phyloP scores from a whole-genome alignment of 495 filamentous ascomycete genomes.

The Aspergillus bertholletiae region DNA sequence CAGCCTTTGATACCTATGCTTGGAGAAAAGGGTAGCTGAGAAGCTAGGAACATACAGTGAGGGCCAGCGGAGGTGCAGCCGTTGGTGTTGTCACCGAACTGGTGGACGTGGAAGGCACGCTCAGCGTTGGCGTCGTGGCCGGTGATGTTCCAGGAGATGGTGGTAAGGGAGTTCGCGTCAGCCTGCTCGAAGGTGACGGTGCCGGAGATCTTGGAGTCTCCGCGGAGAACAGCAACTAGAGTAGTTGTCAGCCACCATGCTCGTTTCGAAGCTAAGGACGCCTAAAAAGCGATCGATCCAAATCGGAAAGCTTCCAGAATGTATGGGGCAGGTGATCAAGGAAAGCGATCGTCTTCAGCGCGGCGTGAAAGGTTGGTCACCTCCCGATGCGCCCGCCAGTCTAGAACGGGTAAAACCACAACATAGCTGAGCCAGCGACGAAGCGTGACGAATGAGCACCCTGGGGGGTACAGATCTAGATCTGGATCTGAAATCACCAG shows the following conservation, averaged over 20 bases:
- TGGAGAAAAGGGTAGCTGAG: neutral
- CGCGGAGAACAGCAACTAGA: constrained; percentile 89
- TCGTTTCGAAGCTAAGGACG: neutral
- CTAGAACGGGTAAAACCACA: constrained; percentile 5
- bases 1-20: constrained; percentile 1
- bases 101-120: constrained; percentile 97
- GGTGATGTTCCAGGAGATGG: constrained; percentile 85
- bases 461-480: constrained; percentile 2
- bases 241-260: constrained; percentile 2
- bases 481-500: constrained; percentile 2
- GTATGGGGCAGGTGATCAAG: neutral
- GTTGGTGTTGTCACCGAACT: constrained; percentile 99
- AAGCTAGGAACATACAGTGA: constrained; percentile 65
- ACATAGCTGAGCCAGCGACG: neutral
- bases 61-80: constrained; percentile 97
- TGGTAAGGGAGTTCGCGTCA: constrained; percentile 75
- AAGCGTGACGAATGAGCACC: constrained; percentile 8
- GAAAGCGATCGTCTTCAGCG: neutral
- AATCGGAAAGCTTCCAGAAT: neutral
- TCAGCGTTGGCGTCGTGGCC: constrained; percentile 92
- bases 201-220: constrained; percentile 89
- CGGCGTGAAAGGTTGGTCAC: neutral
- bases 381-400: neutral
- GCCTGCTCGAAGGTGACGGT: constrained; percentile 94
- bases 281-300: neutral